phyloP scores from a whole-genome alignment of 2,329 filamentous ascomycete species.

The Colletotrichum orchidophilum region DNA sequence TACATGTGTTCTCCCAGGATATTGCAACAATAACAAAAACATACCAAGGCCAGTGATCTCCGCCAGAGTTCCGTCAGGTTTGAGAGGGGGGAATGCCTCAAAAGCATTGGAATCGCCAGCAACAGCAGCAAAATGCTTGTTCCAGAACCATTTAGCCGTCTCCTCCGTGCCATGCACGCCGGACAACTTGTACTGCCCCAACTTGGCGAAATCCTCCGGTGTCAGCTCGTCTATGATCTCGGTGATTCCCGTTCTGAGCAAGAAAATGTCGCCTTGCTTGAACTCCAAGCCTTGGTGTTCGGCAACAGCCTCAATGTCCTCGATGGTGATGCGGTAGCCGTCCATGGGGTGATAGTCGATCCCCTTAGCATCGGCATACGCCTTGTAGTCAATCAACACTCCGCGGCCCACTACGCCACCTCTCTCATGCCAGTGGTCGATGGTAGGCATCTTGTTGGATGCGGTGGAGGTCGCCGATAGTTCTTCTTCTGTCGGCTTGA shows the following conservation, averaged over 20 bases:
- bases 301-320: conserved; percentile 67
- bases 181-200: conserved; percentile 41
- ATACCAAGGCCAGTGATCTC: conserved; percentile 49
- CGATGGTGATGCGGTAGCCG: conserved; percentile 61
- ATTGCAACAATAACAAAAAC: conserved; percentile 24
- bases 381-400: conserved; percentile 64
- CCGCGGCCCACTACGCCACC: conserved; percentile 65
- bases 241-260: conserved; percentile 71
- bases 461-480: conserved; percentile 42
- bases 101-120: conserved; percentile 71
- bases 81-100: conserved; percentile 68
- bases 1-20: neutral
- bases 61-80: conserved; percentile 48
- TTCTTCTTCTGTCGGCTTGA: conserved; percentile 46
- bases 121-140: conserved; percentile 73
- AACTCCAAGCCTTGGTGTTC: conserved; percentile 70
- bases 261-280: conserved; percentile 71
- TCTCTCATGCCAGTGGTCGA: conserved; percentile 60
- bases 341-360: conserved; percentile 61
- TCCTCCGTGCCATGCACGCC: conserved; percentile 58
- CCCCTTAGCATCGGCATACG: conserved; percentile 59
- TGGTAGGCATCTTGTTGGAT: conserved; percentile 44
- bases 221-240: conserved; percentile 62
- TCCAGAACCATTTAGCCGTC: conserved; percentile 73
- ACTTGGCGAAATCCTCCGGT: conserved; percentile 45